phyloP scores from a whole-genome alignment of 2,329 filamentous ascomycete genomes.

The Pyricularia sp. region DNA sequence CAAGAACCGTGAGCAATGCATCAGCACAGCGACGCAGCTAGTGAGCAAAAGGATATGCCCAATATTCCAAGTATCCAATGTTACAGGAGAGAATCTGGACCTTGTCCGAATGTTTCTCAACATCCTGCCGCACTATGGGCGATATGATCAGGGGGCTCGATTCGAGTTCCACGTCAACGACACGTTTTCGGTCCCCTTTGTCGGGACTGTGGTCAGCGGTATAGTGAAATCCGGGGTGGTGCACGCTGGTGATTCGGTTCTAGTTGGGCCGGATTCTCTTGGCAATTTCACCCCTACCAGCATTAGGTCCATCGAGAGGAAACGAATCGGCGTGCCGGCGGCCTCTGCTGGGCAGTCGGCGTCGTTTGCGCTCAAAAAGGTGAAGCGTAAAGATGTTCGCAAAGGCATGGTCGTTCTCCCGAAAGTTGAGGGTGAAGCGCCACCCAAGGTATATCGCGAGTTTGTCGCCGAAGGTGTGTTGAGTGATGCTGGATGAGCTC shows the following conservation, averaged over 20 bases:
- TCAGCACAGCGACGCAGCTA: conserved; percentile 92
- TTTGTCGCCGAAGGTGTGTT: conserved; percentile 62
- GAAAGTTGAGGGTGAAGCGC: conserved; percentile 59
- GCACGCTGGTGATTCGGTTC: conserved; percentile 77
- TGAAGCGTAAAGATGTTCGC: conserved; percentile 80
- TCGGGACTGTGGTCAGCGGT: conserved; percentile 89
- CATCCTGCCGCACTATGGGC: conserved; percentile 85
- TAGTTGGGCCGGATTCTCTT: conserved; percentile 80
- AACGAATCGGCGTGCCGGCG: conserved; percentile 76
- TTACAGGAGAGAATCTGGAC: conserved; percentile 83
- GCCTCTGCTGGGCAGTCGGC: conserved; percentile 87
- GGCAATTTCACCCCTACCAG: conserved; percentile 81
- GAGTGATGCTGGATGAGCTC: not conserved
- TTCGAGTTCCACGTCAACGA: conserved; percentile 97
- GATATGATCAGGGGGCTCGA: conserved; percentile 75
- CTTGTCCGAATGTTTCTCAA: conserved; percentile 88
- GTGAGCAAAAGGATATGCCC: conserved; percentile 91
- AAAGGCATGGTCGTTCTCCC: conserved; percentile 97
- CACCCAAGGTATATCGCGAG: conserved; percentile 58
- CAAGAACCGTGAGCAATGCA: conserved; percentile 78
- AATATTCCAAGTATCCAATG: conserved; percentile 96
- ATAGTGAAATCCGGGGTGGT: conserved; percentile 81
- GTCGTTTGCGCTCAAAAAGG: conserved; percentile 77
- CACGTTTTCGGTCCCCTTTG: conserved; percentile 94
- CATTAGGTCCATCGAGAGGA: conserved; percentile 87